Percentiles rank a stretch among this genome's conserved stretches.
Evolutionary conservation across 352 stramenopile species (phyloP).

Genomic region (Globisporangium takayamanum): DNA sequence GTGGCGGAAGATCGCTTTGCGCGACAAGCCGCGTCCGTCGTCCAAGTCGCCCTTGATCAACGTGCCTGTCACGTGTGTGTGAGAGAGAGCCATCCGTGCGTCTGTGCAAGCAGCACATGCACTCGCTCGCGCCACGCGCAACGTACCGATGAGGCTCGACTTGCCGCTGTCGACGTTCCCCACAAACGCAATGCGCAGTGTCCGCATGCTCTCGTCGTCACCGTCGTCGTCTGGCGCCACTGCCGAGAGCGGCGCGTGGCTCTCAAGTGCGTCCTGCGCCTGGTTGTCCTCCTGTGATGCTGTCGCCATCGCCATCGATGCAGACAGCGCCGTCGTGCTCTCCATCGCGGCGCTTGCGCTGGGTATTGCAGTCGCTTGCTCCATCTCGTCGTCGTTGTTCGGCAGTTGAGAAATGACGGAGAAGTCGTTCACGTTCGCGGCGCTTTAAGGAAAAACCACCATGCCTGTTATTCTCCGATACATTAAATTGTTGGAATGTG

Average conservation of each 20-base stretch:
- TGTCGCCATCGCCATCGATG: not conserved
- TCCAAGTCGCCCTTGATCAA: slow-evolving; percentile 95
- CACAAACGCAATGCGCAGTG: slow-evolving; percentile 84
- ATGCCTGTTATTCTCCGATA: too few species aligned
- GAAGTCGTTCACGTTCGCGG: too few species aligned
- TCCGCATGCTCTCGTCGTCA: slow-evolving; percentile 48
- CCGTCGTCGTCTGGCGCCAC: slow-evolving; percentile 6
- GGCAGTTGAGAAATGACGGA: too few species aligned
- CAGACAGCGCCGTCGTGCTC: not conserved
- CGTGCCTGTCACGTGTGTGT: slow-evolving; percentile 32
- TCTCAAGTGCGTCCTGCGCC: not conserved
- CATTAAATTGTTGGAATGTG: too few species aligned
- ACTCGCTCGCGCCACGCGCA: too few species aligned
- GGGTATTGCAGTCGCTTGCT: too few species aligned
- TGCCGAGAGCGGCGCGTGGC: not conserved
- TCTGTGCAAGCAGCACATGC: too few species aligned
- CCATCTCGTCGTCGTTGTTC: too few species aligned
- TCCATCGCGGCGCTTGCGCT: not conserved
- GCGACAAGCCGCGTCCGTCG: slow-evolving; percentile 90
- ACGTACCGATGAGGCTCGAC: slow-evolving; percentile 83
- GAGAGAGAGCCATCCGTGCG: not conserved
- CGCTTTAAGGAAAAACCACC: too few species aligned
- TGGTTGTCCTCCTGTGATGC: slow-evolving; percentile 1
- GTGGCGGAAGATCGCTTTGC: slow-evolving; percentile 81
- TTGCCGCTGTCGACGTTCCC: slow-evolving; percentile 92